Conservation (phyloP, 768 basidiomycete genomes). For the Saitozyma podzolica region DNA sequence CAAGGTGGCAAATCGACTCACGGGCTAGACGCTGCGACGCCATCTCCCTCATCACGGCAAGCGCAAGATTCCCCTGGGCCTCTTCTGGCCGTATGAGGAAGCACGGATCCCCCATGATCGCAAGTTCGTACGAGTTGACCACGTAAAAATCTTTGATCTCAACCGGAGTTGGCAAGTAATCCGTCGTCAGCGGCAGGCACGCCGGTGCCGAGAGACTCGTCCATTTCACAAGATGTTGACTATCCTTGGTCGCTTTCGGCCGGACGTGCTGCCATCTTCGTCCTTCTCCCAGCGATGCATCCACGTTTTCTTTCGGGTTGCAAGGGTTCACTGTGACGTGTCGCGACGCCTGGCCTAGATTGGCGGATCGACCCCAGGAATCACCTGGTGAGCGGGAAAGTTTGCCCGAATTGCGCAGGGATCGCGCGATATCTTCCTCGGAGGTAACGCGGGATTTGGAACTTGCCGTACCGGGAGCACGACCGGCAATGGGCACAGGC, state of each 20-base stretch:
- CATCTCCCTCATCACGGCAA: conserved; percentile 74
- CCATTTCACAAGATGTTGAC: conserved; percentile 87
- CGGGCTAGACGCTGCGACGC: conserved; percentile 74
- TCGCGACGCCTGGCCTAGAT: conserved; percentile 22
- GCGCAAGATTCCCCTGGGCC: conserved; percentile 40
- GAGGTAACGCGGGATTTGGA: conserved; percentile 12
- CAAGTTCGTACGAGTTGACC: conserved; percentile 86
- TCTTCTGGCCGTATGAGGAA: conserved; percentile 71
- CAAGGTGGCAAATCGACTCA: conserved; percentile 18
- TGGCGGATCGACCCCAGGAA: conserved; percentile 19
- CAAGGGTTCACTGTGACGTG: conserved; percentile 53
- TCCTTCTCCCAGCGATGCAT: conserved; percentile 55
- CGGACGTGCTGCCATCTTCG: conserved; percentile 87
- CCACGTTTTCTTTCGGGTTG: conserved; percentile 34
- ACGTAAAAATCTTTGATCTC: conserved; percentile 73
- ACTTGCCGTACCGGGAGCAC: conserved; percentile 13
- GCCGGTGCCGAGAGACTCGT: conserved; percentile 77
- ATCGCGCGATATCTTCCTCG: neutral
- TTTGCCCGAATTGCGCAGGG: conserved; percentile 20
- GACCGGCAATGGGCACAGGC: conserved; percentile 24
- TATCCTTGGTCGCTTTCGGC: conserved; percentile 61
- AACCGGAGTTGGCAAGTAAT: conserved; percentile 72
- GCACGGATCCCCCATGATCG: conserved; percentile 77
- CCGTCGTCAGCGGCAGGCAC: conserved; percentile 86
- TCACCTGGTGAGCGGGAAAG: conserved; percentile 14